Percentiles rank a stretch among this genome's conserved stretches.
Evolutionary conservation across 345 rosid genomes (phyloP).

Genomic region (Microcos paniculata): DNA sequence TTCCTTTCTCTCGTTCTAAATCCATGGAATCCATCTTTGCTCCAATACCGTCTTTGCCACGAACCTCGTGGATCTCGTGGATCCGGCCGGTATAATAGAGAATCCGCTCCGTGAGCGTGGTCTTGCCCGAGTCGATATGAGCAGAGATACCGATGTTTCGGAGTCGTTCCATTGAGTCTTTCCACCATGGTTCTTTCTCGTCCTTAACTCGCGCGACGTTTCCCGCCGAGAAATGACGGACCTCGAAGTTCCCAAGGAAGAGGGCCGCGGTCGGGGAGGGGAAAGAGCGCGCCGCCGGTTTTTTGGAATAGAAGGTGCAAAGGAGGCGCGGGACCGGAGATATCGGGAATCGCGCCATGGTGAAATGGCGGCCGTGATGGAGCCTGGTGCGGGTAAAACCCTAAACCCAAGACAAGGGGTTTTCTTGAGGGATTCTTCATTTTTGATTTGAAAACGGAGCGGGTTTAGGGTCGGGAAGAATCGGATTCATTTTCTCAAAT

Average conservation of each 20-base stretch:
- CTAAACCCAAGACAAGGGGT: conserved; percentile 23
- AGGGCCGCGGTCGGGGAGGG: conserved; percentile 59
- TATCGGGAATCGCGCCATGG: conserved; percentile 53
- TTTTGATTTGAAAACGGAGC: background rate
- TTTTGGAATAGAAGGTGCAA: conserved; percentile 32
- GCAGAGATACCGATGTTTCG: conserved; percentile 98
- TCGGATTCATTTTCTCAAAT: background rate
- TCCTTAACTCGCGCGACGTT: conserved; percentile 75
- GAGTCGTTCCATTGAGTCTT: conserved; percentile 81
- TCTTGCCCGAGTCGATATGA: conserved; percentile 98
- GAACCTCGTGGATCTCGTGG: conserved; percentile 98
- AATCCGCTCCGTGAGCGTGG: conserved; percentile 90
- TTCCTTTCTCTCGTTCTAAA: conserved; percentile 97
- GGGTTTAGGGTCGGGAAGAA: background rate
- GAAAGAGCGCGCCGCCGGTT: conserved; percentile 25
- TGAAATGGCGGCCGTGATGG: background rate
- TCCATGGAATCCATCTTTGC: conserved; percentile 99
- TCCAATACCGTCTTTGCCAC: conserved; percentile 95
- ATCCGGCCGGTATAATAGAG: conserved; percentile 91
- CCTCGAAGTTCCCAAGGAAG: conserved; percentile 48
- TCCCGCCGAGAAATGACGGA: conserved; percentile 67
- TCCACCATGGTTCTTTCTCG: conserved; percentile 93
- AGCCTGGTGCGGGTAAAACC: conserved; percentile 26
- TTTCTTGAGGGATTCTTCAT: background rate
- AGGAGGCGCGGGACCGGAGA: conserved; percentile 51